Evolutionary conservation across 176 grass and related monocot genomes (phyloP), one percentile per base, ranked within the genome.

Genomic region (Zizania latifolia): DNA sequence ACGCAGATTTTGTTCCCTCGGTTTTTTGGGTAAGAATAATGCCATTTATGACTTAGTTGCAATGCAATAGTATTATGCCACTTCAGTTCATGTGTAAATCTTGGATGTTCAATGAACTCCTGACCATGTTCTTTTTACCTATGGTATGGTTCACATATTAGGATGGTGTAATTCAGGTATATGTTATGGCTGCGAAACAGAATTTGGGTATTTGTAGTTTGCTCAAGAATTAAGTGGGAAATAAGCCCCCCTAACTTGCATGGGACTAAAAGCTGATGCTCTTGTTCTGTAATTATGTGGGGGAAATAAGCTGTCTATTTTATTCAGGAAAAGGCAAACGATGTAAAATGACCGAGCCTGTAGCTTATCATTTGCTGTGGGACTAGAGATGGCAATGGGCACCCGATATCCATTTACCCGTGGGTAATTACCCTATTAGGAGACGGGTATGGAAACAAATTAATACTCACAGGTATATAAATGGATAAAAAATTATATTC

Each of bases 1-100:
- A 17, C 26, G 53, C 61, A 19, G 22, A 5, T 59, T 58, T 12
- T 73, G 30, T 73, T 21, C 38, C 39, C 10, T 54, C 3, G 0
- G 31, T 8, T 55, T 57, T 74, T 72, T 33, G 34, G 80, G 85
- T 83, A 74, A 83, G 68, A 83, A 79, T 22, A 4, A 23, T 51
- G 11, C 10, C 2, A 6, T 59, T 59, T 53, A 14, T 66, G 37
- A 58, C 23, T 71, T 82, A 12, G 41, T 72, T 79, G 24, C 50
- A 57, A 50, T 39, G 69, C 50, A 26, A 10, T 48, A 39, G 28
- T 66, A 46, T 32, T 24, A 31, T n/a, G 32, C 0, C 9, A 4
- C 71, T n/a, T 53, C 48, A 21, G 7, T 53, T 44, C 23, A 68
- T 44, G 24, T 38, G 11, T 45, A 68, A 44, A 41, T 16, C 23